phyloP scores from a whole-genome alignment of 2,329 filamentous ascomycete species.

The Colletotrichum noveboracense region DNA sequence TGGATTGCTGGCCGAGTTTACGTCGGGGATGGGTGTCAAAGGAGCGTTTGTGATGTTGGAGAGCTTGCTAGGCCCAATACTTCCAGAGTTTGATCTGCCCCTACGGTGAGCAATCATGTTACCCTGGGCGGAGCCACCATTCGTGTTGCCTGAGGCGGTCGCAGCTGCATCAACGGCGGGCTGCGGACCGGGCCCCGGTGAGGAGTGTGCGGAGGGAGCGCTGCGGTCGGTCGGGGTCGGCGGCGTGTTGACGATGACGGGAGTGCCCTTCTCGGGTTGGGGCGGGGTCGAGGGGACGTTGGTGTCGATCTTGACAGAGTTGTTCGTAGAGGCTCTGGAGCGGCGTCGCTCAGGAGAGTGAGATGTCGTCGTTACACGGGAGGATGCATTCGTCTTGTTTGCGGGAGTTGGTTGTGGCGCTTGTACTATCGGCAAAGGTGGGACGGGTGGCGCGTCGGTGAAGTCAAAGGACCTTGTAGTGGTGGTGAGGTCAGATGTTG shows the following conservation, averaged over 20 bases:
- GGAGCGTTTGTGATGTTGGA: constrained; percentile 77
- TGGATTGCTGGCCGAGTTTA: constrained; percentile 49
- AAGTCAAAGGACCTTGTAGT: constrained; percentile 1
- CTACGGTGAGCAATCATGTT: constrained; percentile 75
- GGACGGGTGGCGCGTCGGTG: background rate
- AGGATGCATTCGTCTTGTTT: constrained; percentile 6
- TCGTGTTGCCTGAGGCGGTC: constrained; percentile 34
- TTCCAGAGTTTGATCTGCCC: constrained; percentile 57
- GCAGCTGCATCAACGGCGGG: constrained; percentile 27
- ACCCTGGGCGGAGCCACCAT: constrained; percentile 68
- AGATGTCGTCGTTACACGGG: constrained; percentile 11
- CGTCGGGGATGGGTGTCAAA: constrained; percentile 78
- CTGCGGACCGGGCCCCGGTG: constrained; percentile 12
- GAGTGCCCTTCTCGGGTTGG: constrained; percentile 43
- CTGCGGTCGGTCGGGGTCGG: constrained; percentile 63
- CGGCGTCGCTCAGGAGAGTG: constrained; percentile 16
- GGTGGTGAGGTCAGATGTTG: constrained; percentile 20
- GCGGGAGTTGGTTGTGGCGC: constrained; percentile 8
- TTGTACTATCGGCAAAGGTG: background rate
- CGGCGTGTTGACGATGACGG: constrained; percentile 68
- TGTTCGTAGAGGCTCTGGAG: constrained; percentile 15
- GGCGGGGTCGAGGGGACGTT: constrained; percentile 21
- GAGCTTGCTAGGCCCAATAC: constrained; percentile 80
- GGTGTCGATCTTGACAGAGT: constrained; percentile 29
- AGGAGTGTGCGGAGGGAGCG: background rate